Conservation (phyloP, 2,329 filamentous ascomycete species). For the Rutstroemia sp. region DNA sequence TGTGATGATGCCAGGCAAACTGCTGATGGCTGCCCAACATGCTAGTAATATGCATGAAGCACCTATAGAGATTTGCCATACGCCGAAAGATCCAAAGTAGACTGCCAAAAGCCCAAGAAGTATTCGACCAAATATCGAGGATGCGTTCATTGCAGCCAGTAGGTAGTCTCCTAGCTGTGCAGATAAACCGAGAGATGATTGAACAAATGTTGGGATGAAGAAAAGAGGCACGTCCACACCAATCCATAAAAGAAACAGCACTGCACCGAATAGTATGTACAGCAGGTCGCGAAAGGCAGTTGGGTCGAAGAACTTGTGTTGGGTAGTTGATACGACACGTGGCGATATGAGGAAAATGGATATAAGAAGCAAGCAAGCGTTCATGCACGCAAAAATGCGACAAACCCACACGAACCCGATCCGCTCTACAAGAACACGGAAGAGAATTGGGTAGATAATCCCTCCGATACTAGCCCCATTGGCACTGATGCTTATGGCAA, state of each 20-base stretch:
- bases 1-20: conserved; percentile 55
- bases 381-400: conserved; percentile 35
- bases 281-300: conserved; percentile 30
- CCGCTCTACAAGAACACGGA: neutral
- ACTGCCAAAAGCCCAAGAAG: conserved; percentile 44
- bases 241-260: conserved; percentile 36
- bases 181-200: conserved; percentile 36
- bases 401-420: conserved; percentile 48
- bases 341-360: neutral
- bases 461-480: conserved; percentile 34
- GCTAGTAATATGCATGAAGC: neutral
- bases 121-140: conserved; percentile 43
- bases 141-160: conserved; percentile 42
- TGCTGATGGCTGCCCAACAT: conserved; percentile 39
- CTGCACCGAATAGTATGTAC: conserved; percentile 30
- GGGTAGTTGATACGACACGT: neutral
- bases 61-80: conserved; percentile 25
- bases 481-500: conserved; percentile 38
- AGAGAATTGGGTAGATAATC: conserved; percentile 50
- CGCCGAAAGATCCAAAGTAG: conserved; percentile 42
- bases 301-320: neutral
- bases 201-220: conserved; percentile 35
- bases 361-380: conserved; percentile 15
- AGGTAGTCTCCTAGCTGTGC: conserved; percentile 40
- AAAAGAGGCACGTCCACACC: conserved; percentile 44